These are phyloP conservation scores for Testicularia cyperi DNA, from an alignment of 1,284 basidiomycete genomes.

Conservation along the genomic window DNA sequence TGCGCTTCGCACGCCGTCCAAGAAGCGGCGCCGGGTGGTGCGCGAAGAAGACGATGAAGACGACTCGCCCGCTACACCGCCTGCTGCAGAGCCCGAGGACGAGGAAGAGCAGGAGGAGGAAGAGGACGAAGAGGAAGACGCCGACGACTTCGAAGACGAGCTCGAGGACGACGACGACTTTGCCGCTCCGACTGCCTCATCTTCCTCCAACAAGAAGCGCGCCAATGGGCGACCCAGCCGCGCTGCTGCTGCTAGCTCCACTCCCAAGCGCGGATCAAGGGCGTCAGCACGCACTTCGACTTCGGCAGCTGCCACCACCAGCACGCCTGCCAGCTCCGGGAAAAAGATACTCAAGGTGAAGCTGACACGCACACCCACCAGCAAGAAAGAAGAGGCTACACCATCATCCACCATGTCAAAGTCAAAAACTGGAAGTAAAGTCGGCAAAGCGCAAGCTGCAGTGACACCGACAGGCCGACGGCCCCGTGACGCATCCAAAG, in stretches of 20 bases:
- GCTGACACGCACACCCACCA: slow-evolving; percentile 21
- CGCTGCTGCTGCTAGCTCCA: background rate
- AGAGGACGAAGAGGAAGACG: slow-evolving; percentile 44
- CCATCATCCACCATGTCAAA: no score
- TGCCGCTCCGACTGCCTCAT: background rate
- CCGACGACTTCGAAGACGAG: slow-evolving; percentile 59
- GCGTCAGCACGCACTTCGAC: slow-evolving; percentile 5
- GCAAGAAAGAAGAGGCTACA: background rate
- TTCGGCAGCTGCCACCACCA: slow-evolving; percentile 1
- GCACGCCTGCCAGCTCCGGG: slow-evolving; percentile 4
- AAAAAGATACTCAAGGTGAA: slow-evolving; percentile 33
- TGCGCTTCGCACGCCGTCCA: slow-evolving; percentile 19
- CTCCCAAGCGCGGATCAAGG: slow-evolving; percentile 11
- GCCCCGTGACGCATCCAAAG: slow-evolving; percentile 17
- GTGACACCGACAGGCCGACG: slow-evolving; percentile 3
- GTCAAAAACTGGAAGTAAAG: no score
- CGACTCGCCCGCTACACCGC: no score
- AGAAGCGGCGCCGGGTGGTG: slow-evolving; percentile 15
- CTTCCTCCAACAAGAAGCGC: no score
- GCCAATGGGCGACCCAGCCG: background rate
- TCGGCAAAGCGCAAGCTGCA: no score
- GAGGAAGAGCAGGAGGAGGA: slow-evolving; percentile 46
- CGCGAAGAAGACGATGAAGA: slow-evolving; percentile 24
- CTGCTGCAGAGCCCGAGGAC: slow-evolving; percentile 14
- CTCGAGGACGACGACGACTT: slow-evolving; percentile 49